Evolutionary conservation across 768 basidiomycete species (phyloP).

Genomic region (Clathrus columnatus): DNA sequence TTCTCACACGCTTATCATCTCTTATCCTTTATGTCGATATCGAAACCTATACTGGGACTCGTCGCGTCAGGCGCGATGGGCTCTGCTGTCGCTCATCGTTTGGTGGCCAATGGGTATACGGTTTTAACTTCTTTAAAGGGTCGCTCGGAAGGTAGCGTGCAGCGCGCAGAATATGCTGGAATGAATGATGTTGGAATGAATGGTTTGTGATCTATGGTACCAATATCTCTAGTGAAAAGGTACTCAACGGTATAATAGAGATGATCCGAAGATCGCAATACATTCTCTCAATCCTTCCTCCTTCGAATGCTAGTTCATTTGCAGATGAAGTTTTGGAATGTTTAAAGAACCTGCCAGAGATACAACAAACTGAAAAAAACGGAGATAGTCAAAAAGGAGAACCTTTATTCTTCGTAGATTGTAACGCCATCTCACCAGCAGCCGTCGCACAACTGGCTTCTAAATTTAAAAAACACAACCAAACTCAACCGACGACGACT

Average conservation of each 20-base stretch:
- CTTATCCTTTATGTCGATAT: too few species aligned
- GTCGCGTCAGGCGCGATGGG: constrained; percentile 56
- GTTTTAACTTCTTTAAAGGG: constrained; percentile 48
- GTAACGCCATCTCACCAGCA: constrained; percentile 48
- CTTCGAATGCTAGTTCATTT: constrained; percentile 23
- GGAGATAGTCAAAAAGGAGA: background rate
- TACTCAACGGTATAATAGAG: background rate
- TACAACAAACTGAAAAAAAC: constrained; percentile 28
- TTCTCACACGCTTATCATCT: too few species aligned
- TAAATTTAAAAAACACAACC: constrained; percentile 28
- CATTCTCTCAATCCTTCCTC: constrained; percentile 52
- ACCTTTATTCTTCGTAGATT: constrained; percentile 39
- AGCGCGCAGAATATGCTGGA: constrained; percentile 42
- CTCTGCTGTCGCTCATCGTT: constrained; percentile 40
- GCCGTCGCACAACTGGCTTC: constrained; percentile 39
- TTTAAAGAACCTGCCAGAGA: background rate
- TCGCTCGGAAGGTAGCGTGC: constrained; percentile 42
- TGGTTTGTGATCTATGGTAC: background rate
- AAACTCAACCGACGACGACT: constrained; percentile 10
- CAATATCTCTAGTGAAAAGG: background rate
- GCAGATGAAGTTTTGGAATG: constrained; percentile 10
- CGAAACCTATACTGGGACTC: constrained; percentile 31
- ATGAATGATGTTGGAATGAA: constrained; percentile 30
- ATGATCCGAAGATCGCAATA: constrained; percentile 20
- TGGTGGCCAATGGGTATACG: constrained; percentile 38